A percentile compares a stretch with the other conserved stretches of the same genome.
These are phyloP conservation scores for Parastagonospora avenae DNA, from an alignment of 2,329 filamentous ascomycete species.

Conservation along the genomic window DNA sequence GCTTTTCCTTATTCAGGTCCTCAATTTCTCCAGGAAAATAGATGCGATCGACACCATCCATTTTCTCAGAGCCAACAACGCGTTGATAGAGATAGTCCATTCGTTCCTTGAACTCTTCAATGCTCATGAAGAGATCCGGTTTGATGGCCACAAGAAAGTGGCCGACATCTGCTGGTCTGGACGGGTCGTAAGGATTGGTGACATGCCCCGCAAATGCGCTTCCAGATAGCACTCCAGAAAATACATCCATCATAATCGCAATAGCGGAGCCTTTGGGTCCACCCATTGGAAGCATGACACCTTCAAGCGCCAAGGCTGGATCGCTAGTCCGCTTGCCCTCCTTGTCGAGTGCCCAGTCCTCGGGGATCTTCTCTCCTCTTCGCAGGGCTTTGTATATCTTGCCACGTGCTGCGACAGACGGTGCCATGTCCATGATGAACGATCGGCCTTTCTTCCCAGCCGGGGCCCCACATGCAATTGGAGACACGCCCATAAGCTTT, in stretches of 20 bases:
- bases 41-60: constrained; percentile 60
- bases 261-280: constrained; percentile 81
- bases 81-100: constrained; percentile 64
- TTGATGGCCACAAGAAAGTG: constrained; percentile 71
- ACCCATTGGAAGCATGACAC: constrained; percentile 83
- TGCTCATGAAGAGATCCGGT: constrained; percentile 73
- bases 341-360: constrained; percentile 75
- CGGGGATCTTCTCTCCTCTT: constrained; percentile 70
- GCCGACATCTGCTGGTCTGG: constrained; percentile 70
- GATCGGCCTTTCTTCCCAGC: constrained; percentile 60
- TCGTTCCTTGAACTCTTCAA: constrained; percentile 70
- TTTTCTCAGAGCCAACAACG: constrained; percentile 59
- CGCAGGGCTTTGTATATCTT: constrained; percentile 74
- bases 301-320: constrained; percentile 68
- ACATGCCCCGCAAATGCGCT: constrained; percentile 80
- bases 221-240: constrained; percentile 78
- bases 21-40: constrained; percentile 57
- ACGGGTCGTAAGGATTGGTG: constrained; percentile 75
- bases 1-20: constrained; percentile 28
- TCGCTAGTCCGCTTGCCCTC: constrained; percentile 74
- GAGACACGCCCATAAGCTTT: constrained; percentile 75
- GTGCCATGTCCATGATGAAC: constrained; percentile 80
- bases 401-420: constrained; percentile 70
- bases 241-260: constrained; percentile 87
- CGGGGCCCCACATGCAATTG: constrained; percentile 77